phyloP scores from a whole-genome alignment of 2,329 filamentous ascomycete species.

The Chaetomiaceae sp. region DNA sequence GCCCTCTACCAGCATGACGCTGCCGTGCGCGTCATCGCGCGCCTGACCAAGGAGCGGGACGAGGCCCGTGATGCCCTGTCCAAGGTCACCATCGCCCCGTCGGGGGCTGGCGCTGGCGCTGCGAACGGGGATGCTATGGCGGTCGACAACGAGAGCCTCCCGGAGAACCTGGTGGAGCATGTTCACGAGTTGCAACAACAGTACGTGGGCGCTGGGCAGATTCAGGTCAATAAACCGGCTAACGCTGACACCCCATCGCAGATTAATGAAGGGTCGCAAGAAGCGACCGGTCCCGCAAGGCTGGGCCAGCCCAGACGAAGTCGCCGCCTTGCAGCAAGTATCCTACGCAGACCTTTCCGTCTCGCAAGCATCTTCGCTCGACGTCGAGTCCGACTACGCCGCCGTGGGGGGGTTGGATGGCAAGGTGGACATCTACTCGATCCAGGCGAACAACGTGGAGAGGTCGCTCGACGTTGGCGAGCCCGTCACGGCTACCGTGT shows the following conservation, averaged over 20 bases:
- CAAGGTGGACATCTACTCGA: slow-evolving; percentile 68
- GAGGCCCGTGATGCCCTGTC: slow-evolving; percentile 87
- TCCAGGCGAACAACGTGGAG: slow-evolving; percentile 63
- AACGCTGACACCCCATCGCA: slow-evolving; percentile 34
- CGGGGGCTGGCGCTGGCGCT: slow-evolving; percentile 41
- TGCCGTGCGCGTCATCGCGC: slow-evolving; percentile 89
- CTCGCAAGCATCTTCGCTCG: slow-evolving; percentile 45
- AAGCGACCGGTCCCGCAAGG: slow-evolving; percentile 81
- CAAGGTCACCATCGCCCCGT: slow-evolving; percentile 69
- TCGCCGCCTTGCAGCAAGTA: slow-evolving; percentile 48
- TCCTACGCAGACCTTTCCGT: slow-evolving; percentile 45
- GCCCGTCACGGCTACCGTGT: slow-evolving; percentile 61
- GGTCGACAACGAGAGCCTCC: slow-evolving; percentile 74
- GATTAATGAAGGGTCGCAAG: slow-evolving; percentile 80
- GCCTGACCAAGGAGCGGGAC: slow-evolving; percentile 84
- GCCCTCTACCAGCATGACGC: slow-evolving; percentile 97
- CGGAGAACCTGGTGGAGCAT: slow-evolving; percentile 63
- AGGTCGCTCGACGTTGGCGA: slow-evolving; percentile 62
- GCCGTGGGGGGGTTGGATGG: slow-evolving; percentile 73
- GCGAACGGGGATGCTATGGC: slow-evolving; percentile 82
- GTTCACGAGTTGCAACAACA: slow-evolving; percentile 76
- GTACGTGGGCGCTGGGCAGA: too few species aligned
- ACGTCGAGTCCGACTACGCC: slow-evolving; percentile 56
- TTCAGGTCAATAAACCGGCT: too few species aligned
- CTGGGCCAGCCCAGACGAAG: slow-evolving; percentile 73